Evolutionary conservation across 331 rosid genomes (phyloP).

Genomic region (Quercus phellos): DNA sequence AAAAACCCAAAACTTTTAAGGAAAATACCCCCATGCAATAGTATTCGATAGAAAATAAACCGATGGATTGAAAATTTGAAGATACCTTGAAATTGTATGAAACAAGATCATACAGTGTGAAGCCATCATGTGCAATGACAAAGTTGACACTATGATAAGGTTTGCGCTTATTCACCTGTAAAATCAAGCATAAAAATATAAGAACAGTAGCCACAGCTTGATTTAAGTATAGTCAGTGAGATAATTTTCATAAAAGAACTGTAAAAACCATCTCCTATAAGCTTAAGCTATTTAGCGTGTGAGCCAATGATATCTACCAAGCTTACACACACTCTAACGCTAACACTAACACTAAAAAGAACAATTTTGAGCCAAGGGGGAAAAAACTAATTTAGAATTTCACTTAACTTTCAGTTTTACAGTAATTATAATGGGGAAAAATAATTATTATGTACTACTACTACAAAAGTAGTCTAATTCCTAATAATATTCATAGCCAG

Average conservation of each 20-base stretch:
- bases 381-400: not conserved
- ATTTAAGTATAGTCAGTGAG: not conserved
- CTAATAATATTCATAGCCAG: not conserved
- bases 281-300: not conserved
- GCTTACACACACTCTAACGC: not conserved
- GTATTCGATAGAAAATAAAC: slow-evolving; percentile 4
- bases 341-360: not conserved
- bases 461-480: not conserved
- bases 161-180: slow-evolving; percentile 81
- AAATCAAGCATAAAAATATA: slow-evolving; percentile 20
- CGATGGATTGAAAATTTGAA: not conserved
- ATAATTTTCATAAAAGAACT: not conserved
- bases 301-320: not conserved
- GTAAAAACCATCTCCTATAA: not conserved
- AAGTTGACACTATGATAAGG: slow-evolving; percentile 88
- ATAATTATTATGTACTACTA: not conserved
- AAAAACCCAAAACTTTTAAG: slow-evolving; percentile 39
- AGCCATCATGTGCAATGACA: slow-evolving; percentile 86
- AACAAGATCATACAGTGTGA: slow-evolving; percentile 80
- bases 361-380: too few species aligned
- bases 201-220: not conserved
- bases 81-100: slow-evolving; percentile 90
- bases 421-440: not conserved
- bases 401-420: not conserved
- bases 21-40: slow-evolving; percentile 11